These are phyloP conservation scores for Tylopilus orsonianus DNA, from an alignment of 1,284 basidiomycete species.

Conservation along the genomic window DNA sequence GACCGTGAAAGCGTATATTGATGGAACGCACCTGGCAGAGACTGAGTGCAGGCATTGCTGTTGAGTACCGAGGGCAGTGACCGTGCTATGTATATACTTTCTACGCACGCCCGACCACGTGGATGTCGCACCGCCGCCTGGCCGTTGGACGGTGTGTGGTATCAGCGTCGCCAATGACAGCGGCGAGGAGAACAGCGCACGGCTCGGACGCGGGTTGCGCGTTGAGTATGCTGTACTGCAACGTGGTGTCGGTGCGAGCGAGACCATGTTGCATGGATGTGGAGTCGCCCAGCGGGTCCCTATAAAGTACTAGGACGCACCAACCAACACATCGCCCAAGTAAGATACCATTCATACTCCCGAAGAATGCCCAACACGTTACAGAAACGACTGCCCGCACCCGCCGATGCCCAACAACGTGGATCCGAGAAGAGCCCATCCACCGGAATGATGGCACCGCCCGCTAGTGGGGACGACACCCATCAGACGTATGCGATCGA, in stretches of 20 bases:
- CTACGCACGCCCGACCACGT: conserved; percentile 22
- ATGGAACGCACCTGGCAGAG: conserved; percentile 29
- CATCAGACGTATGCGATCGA: conserved; percentile 29
- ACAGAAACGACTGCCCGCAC: conserved; percentile 22
- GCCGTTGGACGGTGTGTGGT: conserved; percentile 9
- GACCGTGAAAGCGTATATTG: conserved; percentile 10
- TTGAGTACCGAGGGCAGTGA: conserved; percentile 2
- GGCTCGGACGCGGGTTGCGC: conserved; percentile 21
- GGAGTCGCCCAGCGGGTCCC: conserved; percentile 4
- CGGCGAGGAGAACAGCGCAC: conserved; percentile 15
- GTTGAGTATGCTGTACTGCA: conserved; percentile 22
- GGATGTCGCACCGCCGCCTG: conserved; percentile 22
- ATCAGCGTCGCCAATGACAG: neutral
- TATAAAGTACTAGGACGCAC: conserved; percentile 30
- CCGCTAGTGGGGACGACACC: conserved; percentile 1
- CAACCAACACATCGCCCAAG: conserved; percentile 4
- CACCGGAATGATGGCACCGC: neutral
- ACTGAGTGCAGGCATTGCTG: conserved; percentile 21
- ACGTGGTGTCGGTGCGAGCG: conserved; percentile 22
- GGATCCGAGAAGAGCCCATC: conserved; percentile 8
- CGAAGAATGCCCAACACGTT: conserved; percentile 20
- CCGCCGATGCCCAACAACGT: conserved; percentile 9
- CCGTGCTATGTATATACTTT: conserved; percentile 24
- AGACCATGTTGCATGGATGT: conserved; percentile 22
- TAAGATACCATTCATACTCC: neutral